phyloP scores from a whole-genome alignment of 345 rosid species.

The Gossypium herbaceum region DNA sequence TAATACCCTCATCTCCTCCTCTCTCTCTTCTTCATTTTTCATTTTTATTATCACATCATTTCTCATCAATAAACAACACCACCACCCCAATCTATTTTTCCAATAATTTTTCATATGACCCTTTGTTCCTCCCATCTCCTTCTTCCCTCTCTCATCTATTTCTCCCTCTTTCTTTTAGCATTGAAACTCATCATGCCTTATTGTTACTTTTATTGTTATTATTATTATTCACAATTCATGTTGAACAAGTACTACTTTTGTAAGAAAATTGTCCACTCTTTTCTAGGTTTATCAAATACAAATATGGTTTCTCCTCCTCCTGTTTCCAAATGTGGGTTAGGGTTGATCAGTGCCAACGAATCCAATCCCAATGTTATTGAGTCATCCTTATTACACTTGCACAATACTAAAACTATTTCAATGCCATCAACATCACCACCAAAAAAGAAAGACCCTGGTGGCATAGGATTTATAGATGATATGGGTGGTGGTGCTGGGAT shows the following conservation, averaged over 20 bases:
- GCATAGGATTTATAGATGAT: constrained; percentile 41
- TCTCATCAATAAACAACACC: not conserved
- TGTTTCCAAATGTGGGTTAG: constrained; percentile 27
- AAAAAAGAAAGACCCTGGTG: constrained; percentile 34
- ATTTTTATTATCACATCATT: not conserved
- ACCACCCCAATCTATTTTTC: not conserved
- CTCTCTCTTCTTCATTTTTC: not conserved
- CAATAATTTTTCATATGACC: not conserved
- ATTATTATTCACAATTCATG: not conserved
- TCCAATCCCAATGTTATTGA: constrained; percentile 34
- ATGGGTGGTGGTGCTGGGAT: constrained; percentile 46
- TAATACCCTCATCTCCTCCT: constrained; percentile 29
- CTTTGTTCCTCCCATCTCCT: not conserved
- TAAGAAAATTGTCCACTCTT: constrained; percentile 42
- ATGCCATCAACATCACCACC: not conserved
- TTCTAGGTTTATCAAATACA: constrained; percentile 9
- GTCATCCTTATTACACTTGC: constrained; percentile 19
- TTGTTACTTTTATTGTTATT: not conserved
- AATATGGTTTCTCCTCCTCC: not conserved
- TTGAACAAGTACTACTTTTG: constrained; percentile 39
- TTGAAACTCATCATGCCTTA: not conserved
- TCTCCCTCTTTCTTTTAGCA: not conserved
- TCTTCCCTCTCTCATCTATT: not conserved
- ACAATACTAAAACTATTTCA: not conserved
- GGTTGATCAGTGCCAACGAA: constrained; percentile 29